Percentiles rank a stretch among this genome's conserved stretches.
These are phyloP conservation scores for Chrysosphaeria jannelii DNA, from an alignment of 2,329 filamentous ascomycete genomes.

Conservation along the genomic window DNA sequence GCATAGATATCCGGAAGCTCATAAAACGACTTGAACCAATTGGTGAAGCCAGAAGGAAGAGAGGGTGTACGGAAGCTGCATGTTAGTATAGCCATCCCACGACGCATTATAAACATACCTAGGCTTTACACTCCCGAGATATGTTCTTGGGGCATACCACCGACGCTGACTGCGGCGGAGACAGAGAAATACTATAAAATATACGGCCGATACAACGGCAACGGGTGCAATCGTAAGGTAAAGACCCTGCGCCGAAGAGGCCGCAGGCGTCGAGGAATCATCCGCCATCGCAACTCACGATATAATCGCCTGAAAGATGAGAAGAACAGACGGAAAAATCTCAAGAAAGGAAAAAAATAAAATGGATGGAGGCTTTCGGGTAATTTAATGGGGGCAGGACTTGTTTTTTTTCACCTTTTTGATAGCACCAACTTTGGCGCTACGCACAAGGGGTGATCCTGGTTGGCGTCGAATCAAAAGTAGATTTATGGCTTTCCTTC, in stretches of 20 bases:
- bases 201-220: slow-evolving; percentile 10
- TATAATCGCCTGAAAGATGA: too few species aligned
- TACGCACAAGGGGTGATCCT: too few species aligned
- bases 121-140: slow-evolving; percentile 15
- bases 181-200: slow-evolving; percentile 15
- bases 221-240: slow-evolving; percentile 14
- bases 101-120: slow-evolving; percentile 7
- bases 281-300: neutral
- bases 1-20: slow-evolving; percentile 45
- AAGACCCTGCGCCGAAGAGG: slow-evolving; percentile 6
- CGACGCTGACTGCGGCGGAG: slow-evolving; percentile 15
- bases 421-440: too few species aligned
- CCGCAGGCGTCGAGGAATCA: too few species aligned
- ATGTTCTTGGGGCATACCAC: slow-evolving; percentile 19
- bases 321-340: too few species aligned
- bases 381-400: too few species aligned
- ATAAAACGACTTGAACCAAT: slow-evolving; percentile 39
- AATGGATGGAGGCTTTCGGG: neutral
- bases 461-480: too few species aligned
- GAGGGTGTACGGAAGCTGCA: neutral
- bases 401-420: too few species aligned
- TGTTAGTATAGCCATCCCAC: neutral
- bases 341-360: slow-evolving; percentile 1
- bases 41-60: slow-evolving; percentile 18
- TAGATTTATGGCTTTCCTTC: too few species aligned